A percentile compares a stretch with the other conserved stretches of the same genome.
These are phyloP conservation scores for Metahyphopichia silvanorum DNA, from an alignment of 805 yeast species.

Conservation along the genomic window DNA sequence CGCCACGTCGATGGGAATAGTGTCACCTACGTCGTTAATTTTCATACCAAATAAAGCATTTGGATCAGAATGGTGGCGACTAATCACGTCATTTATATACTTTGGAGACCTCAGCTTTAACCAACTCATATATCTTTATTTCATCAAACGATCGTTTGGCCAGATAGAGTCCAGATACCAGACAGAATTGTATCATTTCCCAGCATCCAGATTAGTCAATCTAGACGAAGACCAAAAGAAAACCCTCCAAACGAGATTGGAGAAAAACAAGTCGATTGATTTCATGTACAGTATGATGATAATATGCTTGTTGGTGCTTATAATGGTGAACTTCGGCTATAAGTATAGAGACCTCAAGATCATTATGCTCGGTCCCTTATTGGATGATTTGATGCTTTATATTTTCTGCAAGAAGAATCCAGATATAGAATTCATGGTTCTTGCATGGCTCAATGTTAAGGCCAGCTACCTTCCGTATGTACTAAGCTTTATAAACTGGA, in stretches of 20 bases:
- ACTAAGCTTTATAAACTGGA: slow-evolving; percentile 5
- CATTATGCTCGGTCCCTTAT: slow-evolving; percentile 19
- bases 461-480: slow-evolving; percentile 20
- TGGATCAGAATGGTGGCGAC: slow-evolving; percentile 34
- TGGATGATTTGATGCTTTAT: slow-evolving; percentile 24
- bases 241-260: slow-evolving; percentile 11
- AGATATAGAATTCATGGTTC: slow-evolving; percentile 14
- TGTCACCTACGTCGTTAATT: slow-evolving; percentile 15
- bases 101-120: slow-evolving; percentile 23
- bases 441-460: slow-evolving; percentile 18
- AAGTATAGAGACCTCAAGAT: slow-evolving; percentile 12
- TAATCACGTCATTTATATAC: slow-evolving; percentile 31
- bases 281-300: slow-evolving; percentile 25
- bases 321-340: slow-evolving; percentile 12
- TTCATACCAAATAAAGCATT: slow-evolving; percentile 27
- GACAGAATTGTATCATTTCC: slow-evolving; percentile 17
- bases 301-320: slow-evolving; percentile 21
- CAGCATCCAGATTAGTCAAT: slow-evolving; percentile 10
- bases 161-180: slow-evolving; percentile 22
- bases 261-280: slow-evolving; percentile 21
- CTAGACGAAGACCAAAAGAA: slow-evolving; percentile 14
- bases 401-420: slow-evolving; percentile 29
- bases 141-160: slow-evolving; percentile 16
- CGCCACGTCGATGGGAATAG: slow-evolving; percentile 15
- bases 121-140: slow-evolving; percentile 16